Conservation (phyloP, 306 rosid species). For the Parietaria judaica region DNA sequence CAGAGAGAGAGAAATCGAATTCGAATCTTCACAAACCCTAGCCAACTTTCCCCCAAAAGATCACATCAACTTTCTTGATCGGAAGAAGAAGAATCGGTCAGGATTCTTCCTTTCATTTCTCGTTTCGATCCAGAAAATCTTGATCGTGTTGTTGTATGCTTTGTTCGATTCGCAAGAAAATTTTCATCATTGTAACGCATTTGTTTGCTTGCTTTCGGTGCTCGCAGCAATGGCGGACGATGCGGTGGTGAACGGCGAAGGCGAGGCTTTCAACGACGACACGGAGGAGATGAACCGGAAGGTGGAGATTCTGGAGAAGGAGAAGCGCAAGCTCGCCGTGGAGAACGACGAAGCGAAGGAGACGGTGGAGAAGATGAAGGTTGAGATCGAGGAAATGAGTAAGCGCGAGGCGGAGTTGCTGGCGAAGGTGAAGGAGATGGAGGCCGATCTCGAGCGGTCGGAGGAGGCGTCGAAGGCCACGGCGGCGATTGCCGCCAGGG, state of each 20-base stretch:
- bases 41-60: too few species aligned
- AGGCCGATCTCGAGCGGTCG: conserved; percentile 31
- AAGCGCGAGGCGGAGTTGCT: conserved; percentile 27
- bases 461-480: conserved; percentile 34
- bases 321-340: conserved; percentile 33
- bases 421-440: conserved; percentile 46
- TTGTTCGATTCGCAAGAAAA: too few species aligned
- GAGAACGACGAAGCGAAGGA: conserved; percentile 44
- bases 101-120: too few species aligned
- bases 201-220: conserved; percentile 2
- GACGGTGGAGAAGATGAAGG: conserved; percentile 31
- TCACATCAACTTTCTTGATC: too few species aligned
- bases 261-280: conserved; percentile 38
- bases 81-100: too few species aligned
- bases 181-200: neutral
- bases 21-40: too few species aligned
- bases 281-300: conserved; percentile 34
- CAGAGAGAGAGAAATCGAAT: too few species aligned
- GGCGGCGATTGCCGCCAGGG: conserved; percentile 49
- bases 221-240: conserved; percentile 52
- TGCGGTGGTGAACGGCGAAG: conserved; percentile 34
- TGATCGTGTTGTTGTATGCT: too few species aligned
- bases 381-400: conserved; percentile 43
- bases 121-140: too few species aligned
- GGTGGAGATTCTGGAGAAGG: conserved; percentile 47